These are phyloP conservation scores for Dictyostelium firmibasis DNA, from an alignment of 78 protist genomes.

Conservation along the genomic window DNA sequence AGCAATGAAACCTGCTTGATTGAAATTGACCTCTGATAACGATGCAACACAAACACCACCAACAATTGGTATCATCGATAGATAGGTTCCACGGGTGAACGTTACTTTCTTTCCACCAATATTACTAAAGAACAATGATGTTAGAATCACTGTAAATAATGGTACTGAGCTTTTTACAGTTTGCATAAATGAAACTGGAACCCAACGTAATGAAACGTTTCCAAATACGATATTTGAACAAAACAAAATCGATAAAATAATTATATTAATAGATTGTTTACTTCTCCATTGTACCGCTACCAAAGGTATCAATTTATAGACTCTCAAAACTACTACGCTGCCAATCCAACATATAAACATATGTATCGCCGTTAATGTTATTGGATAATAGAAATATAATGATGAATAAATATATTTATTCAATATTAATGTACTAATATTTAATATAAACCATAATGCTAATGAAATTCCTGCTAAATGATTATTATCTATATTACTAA, in stretches of 20 bases:
- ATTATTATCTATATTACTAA: background rate
- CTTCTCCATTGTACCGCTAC: constrained; percentile 1
- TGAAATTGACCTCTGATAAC: constrained; percentile 48
- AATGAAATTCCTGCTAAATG: constrained; percentile 32
- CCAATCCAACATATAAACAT: constrained; percentile 61
- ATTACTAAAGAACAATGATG: background rate
- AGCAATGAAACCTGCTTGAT: constrained; percentile 40
- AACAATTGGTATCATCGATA: constrained; percentile 78
- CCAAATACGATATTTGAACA: constrained; percentile 66
- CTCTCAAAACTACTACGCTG: constrained; percentile 1
- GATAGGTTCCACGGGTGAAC: constrained; percentile 28
- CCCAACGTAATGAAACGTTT: constrained; percentile 63
- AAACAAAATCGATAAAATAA: constrained; percentile 21
- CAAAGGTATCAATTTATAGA: constrained; percentile 39
- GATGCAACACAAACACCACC: constrained; percentile 80
- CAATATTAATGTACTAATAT: constrained; percentile 61
- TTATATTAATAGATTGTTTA: constrained; percentile 37
- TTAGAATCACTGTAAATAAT: constrained; percentile 41
- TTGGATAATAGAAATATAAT: constrained; percentile 41
- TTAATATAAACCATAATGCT: constrained; percentile 51
- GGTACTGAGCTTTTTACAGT: constrained; percentile 61
- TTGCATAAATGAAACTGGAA: constrained; percentile 79
- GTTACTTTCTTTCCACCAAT: background rate
- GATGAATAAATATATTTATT: constrained; percentile 57
- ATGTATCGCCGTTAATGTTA: constrained; percentile 67